Evolutionary conservation across 2,329 filamentous ascomycete species (phyloP), one percentile per base, ranked within the genome.

Genomic region (Fusarium sulawesiense): DNA sequence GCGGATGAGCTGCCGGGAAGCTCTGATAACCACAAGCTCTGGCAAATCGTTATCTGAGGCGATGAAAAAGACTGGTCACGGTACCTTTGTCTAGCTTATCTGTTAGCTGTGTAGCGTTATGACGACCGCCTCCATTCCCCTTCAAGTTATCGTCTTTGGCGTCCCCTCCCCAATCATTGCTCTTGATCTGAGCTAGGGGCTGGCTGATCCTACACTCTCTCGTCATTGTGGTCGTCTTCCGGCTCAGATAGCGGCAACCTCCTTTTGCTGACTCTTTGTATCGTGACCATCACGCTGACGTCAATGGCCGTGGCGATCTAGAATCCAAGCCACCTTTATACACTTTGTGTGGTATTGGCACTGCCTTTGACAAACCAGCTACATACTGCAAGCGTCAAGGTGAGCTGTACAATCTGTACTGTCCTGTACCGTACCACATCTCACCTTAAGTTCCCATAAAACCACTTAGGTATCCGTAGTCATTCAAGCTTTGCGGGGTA

Each of bases 211-310:
- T 54, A 56, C 56, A 46, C 60, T 46, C 49, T 23, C 51, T 72
- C 61, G 68, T 72, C 61, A 57, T 69, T 54, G 57, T 27, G 25
- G 56, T 57, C 44, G 61, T 49, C 32, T 48, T 41, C 53, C 9
- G 40, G 30, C 32, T 64, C 50, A 49, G 50, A 66, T 57, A 47
- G 53, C 57, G 47, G 47, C 68, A 66, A 63, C 61, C 61, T 56
- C 62, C 60, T 51, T 51, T 20, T 44, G 34, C 20, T 29, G 20
- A 44, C 23, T 21, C 29, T 64, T 64, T 56, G 45, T 72, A 70
- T 74, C 57, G 73, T 74, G 72, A 73, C 67, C 72, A 75, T 75
- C 68, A 74, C 66, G 57, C 67, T 76, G 74, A 76, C 74, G 74
- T 76, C 74, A 75, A 75, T 63, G 64, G 65, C 60, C 58, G 25